Evolutionary conservation across 129 eudicot genomes (phyloP).

Genomic region (Chrysanthemum seticuspe): DNA sequence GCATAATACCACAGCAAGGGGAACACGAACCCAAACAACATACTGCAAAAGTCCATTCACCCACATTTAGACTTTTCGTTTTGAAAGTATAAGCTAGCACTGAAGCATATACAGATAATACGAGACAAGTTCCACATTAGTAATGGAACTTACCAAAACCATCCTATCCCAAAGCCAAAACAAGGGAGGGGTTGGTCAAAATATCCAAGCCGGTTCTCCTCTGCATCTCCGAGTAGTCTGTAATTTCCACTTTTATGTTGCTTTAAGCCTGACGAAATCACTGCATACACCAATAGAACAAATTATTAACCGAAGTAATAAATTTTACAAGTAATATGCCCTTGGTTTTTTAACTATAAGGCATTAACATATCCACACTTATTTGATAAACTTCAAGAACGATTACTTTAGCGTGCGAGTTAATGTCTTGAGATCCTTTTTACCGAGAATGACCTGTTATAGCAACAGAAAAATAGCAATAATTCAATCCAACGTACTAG

Average conservation of each 20-base stretch:
- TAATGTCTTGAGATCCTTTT: conserved; percentile 21
- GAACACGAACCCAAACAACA: conserved; percentile 57
- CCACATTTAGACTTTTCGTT: neutral
- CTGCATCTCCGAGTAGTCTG: conserved; percentile 59
- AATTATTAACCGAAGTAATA: conserved; percentile 1
- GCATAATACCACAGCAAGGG: conserved; percentile 82
- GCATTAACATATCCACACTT: neutral
- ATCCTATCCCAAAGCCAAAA: conserved; percentile 89
- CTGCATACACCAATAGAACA: conserved; percentile 28
- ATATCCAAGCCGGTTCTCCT: conserved; percentile 50
- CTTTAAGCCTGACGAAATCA: conserved; percentile 35
- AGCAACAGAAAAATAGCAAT: neutral
- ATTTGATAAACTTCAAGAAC: neutral
- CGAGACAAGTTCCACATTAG: too few species aligned
- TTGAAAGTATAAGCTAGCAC: neutral
- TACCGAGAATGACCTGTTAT: conserved; percentile 8
- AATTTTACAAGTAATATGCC: conserved; percentile 4
- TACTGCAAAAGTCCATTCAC: conserved; percentile 37
- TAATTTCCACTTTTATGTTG: conserved; percentile 48
- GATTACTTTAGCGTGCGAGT: conserved; percentile 26
- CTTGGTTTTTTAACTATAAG: neutral
- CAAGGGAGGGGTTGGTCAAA: conserved; percentile 78
- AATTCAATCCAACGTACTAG: neutral
- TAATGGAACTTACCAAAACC: conserved; percentile 67
- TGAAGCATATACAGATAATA: neutral